A percentile compares a stretch with the other conserved stretches of the same genome.
Evolutionary conservation across 371 early-diverging fungal genomes (phyloP).

Genomic region (Zopfochytrium polystomum): DNA sequence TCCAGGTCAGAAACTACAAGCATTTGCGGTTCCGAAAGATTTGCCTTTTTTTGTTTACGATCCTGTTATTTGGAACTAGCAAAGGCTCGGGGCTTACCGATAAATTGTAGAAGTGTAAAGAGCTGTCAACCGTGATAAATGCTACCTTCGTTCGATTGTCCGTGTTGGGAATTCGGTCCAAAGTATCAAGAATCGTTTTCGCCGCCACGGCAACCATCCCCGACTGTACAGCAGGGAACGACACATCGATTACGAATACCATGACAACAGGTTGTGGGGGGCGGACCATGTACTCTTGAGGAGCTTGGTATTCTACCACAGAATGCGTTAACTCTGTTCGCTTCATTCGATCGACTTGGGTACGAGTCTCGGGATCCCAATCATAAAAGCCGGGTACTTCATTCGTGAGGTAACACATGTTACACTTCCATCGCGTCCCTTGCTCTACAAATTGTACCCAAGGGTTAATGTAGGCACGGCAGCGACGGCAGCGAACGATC

Average conservation of each 20-base stretch:
- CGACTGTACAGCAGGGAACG: conserved; percentile 78
- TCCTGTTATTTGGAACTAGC: not conserved
- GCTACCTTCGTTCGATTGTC: conserved; percentile 85
- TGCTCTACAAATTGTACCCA: conserved; percentile 91
- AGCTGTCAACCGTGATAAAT: conserved; percentile 84
- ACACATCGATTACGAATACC: conserved; percentile 91
- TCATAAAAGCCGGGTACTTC: conserved; percentile 89
- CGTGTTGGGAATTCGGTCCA: conserved; percentile 84
- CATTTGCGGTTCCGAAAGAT: conserved; percentile 80
- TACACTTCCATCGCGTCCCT: conserved; percentile 93
- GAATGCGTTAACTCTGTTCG: conserved; percentile 82
- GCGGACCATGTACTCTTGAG: conserved; percentile 86
- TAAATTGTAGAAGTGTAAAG: conserved; percentile 88
- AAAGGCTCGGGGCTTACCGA: conserved; percentile 41
- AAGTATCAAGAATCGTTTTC: conserved; percentile 72
- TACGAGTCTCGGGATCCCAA: conserved; percentile 78
- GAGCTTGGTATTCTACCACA: conserved; percentile 91
- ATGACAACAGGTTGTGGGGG: conserved; percentile 94
- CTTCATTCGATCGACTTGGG: conserved; percentile 78
- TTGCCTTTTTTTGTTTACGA: conserved; percentile 8
- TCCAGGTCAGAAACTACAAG: conserved; percentile 88
- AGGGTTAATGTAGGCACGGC: conserved; percentile 95
- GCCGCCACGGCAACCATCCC: conserved; percentile 66
- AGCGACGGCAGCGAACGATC: conserved; percentile 92
- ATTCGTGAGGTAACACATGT: conserved; percentile 87